Percentiles rank a stretch among this genome's conserved stretches.
Conservation (phyloP, 2,329 filamentous ascomycete genomes). For the Orbilia brochopaga region DNA sequence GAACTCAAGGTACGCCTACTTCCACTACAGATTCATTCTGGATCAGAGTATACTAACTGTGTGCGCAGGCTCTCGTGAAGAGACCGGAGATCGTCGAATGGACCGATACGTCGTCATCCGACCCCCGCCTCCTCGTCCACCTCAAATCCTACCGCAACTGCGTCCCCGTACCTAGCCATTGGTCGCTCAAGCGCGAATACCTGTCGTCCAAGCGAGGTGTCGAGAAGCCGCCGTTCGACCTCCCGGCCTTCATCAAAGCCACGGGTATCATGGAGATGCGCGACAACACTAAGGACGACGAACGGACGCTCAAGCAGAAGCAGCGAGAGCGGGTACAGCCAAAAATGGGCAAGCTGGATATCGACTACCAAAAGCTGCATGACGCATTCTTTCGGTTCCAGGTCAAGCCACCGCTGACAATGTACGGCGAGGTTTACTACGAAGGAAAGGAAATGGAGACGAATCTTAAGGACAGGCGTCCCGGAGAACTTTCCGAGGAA, state of each 20-base stretch:
- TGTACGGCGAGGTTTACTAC: slow-evolving; percentile 99
- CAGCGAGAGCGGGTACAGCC: slow-evolving; percentile 91
- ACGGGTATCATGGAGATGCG: slow-evolving; percentile 98
- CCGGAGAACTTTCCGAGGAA: slow-evolving; percentile 86
- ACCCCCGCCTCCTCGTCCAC: slow-evolving; percentile 86
- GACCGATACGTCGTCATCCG: slow-evolving; percentile 90
- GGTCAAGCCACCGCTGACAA: slow-evolving; percentile 89
- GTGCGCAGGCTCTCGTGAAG: slow-evolving; percentile 70
- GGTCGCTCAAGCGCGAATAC: slow-evolving; percentile 96
- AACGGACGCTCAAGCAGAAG: slow-evolving; percentile 90
- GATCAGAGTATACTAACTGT: slow-evolving; percentile 12
- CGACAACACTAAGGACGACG: slow-evolving; percentile 94
- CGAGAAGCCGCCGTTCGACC: slow-evolving; percentile 88
- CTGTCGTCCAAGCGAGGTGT: slow-evolving; percentile 95
- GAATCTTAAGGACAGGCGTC: slow-evolving; percentile 85
- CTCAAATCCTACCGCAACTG: slow-evolving; percentile 96
- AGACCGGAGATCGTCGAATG: slow-evolving; percentile 96
- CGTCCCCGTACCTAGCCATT: slow-evolving; percentile 90
- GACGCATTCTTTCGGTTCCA: slow-evolving; percentile 98
- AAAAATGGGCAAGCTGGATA: slow-evolving; percentile 96
- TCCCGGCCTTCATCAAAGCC: slow-evolving; percentile 96
- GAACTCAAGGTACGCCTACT: slow-evolving; percentile 71
- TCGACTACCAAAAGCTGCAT: slow-evolving; percentile 97
- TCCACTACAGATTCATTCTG: slow-evolving; percentile 4
- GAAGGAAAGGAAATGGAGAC: slow-evolving; percentile 98